Evolutionary conservation across 2,329 filamentous ascomycete species (phyloP), one percentile per base, ranked within the genome.

Genomic region (Orbilia blumenaviensis): DNA sequence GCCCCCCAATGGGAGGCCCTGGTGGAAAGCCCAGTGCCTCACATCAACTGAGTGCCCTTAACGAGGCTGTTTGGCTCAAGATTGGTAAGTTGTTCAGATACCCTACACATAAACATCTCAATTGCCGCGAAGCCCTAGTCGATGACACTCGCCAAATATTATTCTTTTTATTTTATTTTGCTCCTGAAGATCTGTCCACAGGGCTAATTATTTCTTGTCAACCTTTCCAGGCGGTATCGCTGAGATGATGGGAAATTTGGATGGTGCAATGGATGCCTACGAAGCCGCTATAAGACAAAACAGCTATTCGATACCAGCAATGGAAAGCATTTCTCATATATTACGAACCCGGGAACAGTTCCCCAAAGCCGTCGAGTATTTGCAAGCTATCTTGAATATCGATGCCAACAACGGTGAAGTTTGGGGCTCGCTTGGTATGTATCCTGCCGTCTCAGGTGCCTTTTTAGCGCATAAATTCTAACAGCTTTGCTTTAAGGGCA

Each of bases 301-400:
- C 82, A 88, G 89, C 52, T 92, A 92, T 85, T 98, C 94, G 16
- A 91, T 95, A 58, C 88, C 89, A 0, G 95, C 95, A 29, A 94
- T 98, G 92, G 96, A 93, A 80, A 92, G 93, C 77, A 97, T 98
- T 79, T 95, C 94, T 73, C 89, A 92, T 82, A 95, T 98, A 77
- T 86, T 97, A 76, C 90, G 96, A 79, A 94, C 92, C 38, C 92
- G 94, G 81, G 95, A 98, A 82, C 92, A 96, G 48, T 99, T 97
- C 80, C 90, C 92, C 48, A 95, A 95, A 82, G 95, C 95, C 0
- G 91, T 97, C 62, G 94, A 98, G 81, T 98, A 94, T 82, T 87
- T 98, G 63, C 90, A 95, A 81, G 92, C 90, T 77, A 97, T 98
- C 74, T 85, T 97, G 64, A 96, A 97, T 84, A 86, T 98, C 25